Percentiles rank a stretch among this genome's conserved stretches.
Evolutionary conservation across 163 green algal species (phyloP).

Genomic region (Chlorella variabilis): DNA sequence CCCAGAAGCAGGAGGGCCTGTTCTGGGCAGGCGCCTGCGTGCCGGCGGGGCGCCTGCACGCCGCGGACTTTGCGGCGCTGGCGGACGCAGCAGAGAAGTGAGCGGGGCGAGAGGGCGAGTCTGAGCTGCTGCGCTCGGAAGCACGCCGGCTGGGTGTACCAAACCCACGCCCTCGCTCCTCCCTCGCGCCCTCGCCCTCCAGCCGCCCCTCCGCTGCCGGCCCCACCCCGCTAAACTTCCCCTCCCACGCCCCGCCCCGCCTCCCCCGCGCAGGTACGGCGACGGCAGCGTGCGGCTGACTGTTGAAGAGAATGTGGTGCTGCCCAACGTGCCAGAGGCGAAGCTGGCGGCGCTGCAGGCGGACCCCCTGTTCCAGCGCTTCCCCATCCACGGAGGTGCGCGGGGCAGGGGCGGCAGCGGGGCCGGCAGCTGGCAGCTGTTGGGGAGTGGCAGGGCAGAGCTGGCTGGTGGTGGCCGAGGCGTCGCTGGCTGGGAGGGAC

Average conservation of each 20-base stretch:
- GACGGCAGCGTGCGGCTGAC: slow-evolving; percentile 91
- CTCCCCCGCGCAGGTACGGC: slow-evolving; percentile 76
- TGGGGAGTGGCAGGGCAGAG: no score
- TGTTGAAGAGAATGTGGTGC: slow-evolving; percentile 96
- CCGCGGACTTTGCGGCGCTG: slow-evolving; percentile 73
- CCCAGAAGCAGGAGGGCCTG: slow-evolving; percentile 89
- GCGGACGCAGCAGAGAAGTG: slow-evolving; percentile 62
- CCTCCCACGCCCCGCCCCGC: no score
- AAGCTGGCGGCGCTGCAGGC: slow-evolving; percentile 81
- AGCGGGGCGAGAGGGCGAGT: no score
- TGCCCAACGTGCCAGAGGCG: slow-evolving; percentile 87
- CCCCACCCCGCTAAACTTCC: no score
- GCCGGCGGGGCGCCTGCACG: slow-evolving; percentile 83
- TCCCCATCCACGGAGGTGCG: slow-evolving; percentile 62
- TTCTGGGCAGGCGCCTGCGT: slow-evolving; percentile 83
- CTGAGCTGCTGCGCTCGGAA: no score
- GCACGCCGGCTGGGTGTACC: not conserved
- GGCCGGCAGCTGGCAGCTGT: no score
- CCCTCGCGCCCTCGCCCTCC: no score
- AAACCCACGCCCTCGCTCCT: no score
- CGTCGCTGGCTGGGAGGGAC: no score
- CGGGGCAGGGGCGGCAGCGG: no score
- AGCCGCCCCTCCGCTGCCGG: no score
- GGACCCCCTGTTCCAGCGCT: slow-evolving; percentile 82
- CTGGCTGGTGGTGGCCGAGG: no score